Evolutionary conservation across 2,329 filamentous ascomycete species (phyloP).

Genomic region (Dothideomycetes sp.): DNA sequence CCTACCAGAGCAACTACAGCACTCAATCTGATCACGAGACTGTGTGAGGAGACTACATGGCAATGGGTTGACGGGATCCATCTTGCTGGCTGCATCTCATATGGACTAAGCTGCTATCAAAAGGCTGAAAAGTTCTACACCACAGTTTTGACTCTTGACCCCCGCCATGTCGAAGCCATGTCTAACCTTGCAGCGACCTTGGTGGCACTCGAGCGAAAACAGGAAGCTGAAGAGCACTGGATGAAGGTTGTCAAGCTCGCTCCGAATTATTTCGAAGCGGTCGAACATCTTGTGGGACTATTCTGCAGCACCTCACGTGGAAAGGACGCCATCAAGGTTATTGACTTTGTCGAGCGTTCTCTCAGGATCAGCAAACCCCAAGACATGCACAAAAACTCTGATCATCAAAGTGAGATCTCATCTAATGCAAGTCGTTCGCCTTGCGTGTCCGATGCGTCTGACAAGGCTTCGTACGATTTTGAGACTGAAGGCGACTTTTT

Average conservation of each 20-base stretch:
- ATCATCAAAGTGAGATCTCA: constrained; percentile 51
- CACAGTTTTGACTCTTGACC: constrained; percentile 52
- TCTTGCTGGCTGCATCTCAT: constrained; percentile 81
- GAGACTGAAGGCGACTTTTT: constrained; percentile 33
- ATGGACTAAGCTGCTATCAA: constrained; percentile 76
- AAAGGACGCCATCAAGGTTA: constrained; percentile 77
- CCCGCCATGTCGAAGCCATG: constrained; percentile 80
- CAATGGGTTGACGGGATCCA: constrained; percentile 91
- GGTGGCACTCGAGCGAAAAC: constrained; percentile 69
- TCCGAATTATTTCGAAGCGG: constrained; percentile 86
- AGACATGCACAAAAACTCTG: constrained; percentile 40
- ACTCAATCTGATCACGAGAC: constrained; percentile 59
- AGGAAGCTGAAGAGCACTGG: constrained; percentile 84
- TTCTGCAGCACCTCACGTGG: constrained; percentile 73
- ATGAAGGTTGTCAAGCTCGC: constrained; percentile 69
- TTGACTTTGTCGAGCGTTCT: constrained; percentile 71
- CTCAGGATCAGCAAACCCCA: constrained; percentile 45
- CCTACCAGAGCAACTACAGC: constrained; percentile 53
- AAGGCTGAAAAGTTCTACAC: constrained; percentile 68
- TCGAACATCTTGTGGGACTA: constrained; percentile 85
- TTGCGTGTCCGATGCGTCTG: constrained; percentile 46
- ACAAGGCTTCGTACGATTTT: constrained; percentile 49
- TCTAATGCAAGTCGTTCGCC: constrained; percentile 45
- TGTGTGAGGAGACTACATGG: constrained; percentile 75
- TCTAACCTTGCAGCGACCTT: constrained; percentile 88